Percentiles rank a stretch among this genome's conserved stretches.
These are phyloP conservation scores for Hanseniaspora pseudoguilliermondii DNA, from an alignment of 805 yeast species.

Conservation along the genomic window DNA sequence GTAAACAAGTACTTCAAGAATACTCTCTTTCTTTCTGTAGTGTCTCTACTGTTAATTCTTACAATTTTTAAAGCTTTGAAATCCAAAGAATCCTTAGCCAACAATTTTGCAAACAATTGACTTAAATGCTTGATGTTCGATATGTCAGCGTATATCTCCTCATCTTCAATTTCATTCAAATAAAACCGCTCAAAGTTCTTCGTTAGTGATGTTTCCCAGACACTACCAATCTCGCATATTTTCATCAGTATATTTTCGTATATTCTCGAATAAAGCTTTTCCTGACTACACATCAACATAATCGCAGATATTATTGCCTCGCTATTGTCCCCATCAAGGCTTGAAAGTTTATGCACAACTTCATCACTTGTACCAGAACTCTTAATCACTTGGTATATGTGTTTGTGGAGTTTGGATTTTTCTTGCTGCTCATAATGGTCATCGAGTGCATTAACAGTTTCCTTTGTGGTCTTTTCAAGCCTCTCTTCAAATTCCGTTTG, in stretches of 20 bases:
- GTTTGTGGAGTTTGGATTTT: slow-evolving; percentile 62
- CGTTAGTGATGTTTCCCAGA: slow-evolving; percentile 49
- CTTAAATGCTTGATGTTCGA: slow-evolving; percentile 62
- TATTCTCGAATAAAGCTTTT: slow-evolving; percentile 71
- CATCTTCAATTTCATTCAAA: slow-evolving; percentile 41
- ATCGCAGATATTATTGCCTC: slow-evolving; percentile 47
- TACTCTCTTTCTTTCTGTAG: slow-evolving; percentile 71
- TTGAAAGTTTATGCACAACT: slow-evolving; percentile 73
- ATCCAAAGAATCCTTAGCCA: slow-evolving; percentile 56
- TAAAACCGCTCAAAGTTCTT: slow-evolving; percentile 45
- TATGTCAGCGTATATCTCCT: slow-evolving; percentile 40
- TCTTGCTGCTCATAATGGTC: background rate
- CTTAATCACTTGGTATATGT: slow-evolving; percentile 70
- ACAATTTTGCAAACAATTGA: slow-evolving; percentile 71
- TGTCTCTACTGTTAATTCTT: slow-evolving; percentile 51
- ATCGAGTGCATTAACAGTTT: background rate
- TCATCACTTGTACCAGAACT: slow-evolving; percentile 87
- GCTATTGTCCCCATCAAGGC: slow-evolving; percentile 30
- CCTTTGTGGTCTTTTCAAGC: background rate
- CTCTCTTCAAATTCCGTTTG: background rate
- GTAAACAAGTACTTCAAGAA: slow-evolving; percentile 69
- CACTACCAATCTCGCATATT: slow-evolving; percentile 36
- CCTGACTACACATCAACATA: slow-evolving; percentile 71
- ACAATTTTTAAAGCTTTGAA: slow-evolving; percentile 49
- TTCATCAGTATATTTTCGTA: slow-evolving; percentile 68